These are phyloP conservation scores for Ustilago nuda DNA, from an alignment of 1,284 basidiomycete species.

Conservation along the genomic window DNA sequence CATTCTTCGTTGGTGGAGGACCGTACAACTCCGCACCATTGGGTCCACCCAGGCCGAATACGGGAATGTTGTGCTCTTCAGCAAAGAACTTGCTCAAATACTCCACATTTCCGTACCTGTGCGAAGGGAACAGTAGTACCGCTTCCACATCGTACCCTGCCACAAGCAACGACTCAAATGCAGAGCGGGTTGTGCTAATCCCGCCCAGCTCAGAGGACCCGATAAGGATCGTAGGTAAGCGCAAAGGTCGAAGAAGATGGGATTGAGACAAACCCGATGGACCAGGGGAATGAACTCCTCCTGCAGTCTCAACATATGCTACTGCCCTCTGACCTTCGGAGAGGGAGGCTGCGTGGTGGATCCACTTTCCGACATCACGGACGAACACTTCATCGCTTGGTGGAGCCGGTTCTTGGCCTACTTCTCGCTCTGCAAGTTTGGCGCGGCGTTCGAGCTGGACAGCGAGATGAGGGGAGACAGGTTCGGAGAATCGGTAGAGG, in stretches of 20 bases:
- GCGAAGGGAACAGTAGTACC: slow-evolving; percentile 83
- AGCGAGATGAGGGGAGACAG: slow-evolving; percentile 93
- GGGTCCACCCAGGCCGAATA: slow-evolving; percentile 61
- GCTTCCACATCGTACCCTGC: slow-evolving; percentile 90
- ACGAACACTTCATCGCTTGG: slow-evolving; percentile 77
- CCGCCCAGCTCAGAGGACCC: slow-evolving; percentile 91
- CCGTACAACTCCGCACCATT: slow-evolving; percentile 35
- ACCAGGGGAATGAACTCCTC: slow-evolving; percentile 93
- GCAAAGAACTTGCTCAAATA: slow-evolving; percentile 84
- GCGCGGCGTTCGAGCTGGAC: slow-evolving; percentile 75
- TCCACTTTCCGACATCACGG: slow-evolving; percentile 76
- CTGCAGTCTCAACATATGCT: slow-evolving; percentile 93
- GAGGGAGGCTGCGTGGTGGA: slow-evolving; percentile 73
- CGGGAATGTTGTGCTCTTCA: slow-evolving; percentile 74
- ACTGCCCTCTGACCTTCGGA: slow-evolving; percentile 10
- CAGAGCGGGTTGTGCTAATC: slow-evolving; percentile 91
- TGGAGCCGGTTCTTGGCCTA: slow-evolving; percentile 19
- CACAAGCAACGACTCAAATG: slow-evolving; percentile 90
- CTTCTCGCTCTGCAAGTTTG: slow-evolving; percentile 26
- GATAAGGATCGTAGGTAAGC: slow-evolving; percentile 86
- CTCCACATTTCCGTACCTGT: slow-evolving; percentile 77
- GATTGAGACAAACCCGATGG: slow-evolving; percentile 85
- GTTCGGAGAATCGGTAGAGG: slow-evolving; percentile 85
- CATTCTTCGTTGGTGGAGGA: slow-evolving; percentile 69
- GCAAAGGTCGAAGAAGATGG: slow-evolving; percentile 72